A percentile compares a stretch with the other conserved stretches of the same genome.
Evolutionary conservation across 1,284 basidiomycete species (phyloP).

Genomic region (Ganoderma boninense): DNA sequence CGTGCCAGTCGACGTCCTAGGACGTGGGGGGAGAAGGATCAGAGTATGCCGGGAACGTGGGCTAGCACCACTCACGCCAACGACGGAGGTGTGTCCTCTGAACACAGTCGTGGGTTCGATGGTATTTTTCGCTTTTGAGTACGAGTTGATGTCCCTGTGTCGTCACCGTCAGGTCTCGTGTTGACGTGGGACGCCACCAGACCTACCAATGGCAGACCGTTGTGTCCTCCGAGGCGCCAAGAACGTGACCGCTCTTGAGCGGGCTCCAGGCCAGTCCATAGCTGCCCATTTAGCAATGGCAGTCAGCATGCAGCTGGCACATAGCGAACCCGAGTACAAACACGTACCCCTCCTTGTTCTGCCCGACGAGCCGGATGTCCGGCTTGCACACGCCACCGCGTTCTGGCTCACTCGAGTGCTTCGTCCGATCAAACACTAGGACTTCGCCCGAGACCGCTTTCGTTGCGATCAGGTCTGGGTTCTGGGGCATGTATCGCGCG

Average conservation of each 20-base stretch:
- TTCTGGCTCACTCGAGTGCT: conserved; percentile 94
- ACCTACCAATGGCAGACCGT: conserved; percentile 94
- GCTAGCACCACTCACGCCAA: conserved; percentile 72
- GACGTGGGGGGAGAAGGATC: conserved; percentile 4
- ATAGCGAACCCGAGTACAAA: conserved; percentile 34
- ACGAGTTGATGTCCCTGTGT: conserved; percentile 89
- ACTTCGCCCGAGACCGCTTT: conserved; percentile 93
- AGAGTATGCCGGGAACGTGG: background rate
- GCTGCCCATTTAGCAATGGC: conserved; percentile 47
- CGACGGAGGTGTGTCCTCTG: conserved; percentile 88
- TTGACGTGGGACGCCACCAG: background rate
- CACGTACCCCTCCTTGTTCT: conserved; percentile 90
- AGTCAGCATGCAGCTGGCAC: background rate
- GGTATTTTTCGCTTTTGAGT: conserved; percentile 81
- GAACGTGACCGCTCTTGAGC: conserved; percentile 81
- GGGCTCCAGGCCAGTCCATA: conserved; percentile 97
- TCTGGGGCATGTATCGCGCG: conserved; percentile 99
- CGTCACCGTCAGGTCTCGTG: conserved; percentile 5
- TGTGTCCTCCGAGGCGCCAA: conserved; percentile 95
- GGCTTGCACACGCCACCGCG: conserved; percentile 87
- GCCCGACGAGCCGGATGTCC: conserved; percentile 91
- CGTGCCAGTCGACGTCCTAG: conserved; percentile 97
- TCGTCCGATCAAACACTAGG: conserved; percentile 95
- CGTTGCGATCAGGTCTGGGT: conserved; percentile 96
- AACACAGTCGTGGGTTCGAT: conserved; percentile 88